Percentiles rank a stretch among this genome's conserved stretches.
Conservation (phyloP, 2,329 filamentous ascomycete species). For the Thermothelomyces thermophilus region DNA sequence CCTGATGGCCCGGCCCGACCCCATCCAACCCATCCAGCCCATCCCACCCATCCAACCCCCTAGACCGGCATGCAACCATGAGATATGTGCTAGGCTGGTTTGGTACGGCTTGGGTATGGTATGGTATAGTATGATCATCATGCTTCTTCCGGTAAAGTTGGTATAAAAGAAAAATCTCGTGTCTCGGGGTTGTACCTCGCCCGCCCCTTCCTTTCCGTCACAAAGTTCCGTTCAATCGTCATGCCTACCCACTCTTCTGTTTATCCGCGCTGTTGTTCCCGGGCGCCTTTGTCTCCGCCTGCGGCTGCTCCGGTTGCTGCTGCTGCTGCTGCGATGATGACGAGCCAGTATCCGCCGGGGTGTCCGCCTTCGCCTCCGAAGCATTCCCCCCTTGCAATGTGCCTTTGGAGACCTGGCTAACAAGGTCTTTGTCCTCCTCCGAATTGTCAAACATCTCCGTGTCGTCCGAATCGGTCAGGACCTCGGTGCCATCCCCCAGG, state of each 20-base stretch:
- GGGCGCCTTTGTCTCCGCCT: neutral
- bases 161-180: constrained; percentile 12
- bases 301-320: neutral
- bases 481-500: constrained; percentile 89
- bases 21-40: constrained; percentile 1
- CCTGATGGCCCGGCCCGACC: neutral
- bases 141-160: constrained; percentile 7
- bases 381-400: constrained; percentile 26
- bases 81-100: constrained; percentile 1
- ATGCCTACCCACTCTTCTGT: constrained; percentile 5
- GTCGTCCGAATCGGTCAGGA: constrained; percentile 81
- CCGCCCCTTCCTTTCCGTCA: neutral
- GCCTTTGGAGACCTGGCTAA: constrained; percentile 72
- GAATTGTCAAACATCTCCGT: constrained; percentile 87
- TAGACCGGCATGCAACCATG: neutral
- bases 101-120: constrained; percentile 2
- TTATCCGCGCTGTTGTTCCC: neutral
- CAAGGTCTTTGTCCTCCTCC: constrained; percentile 80
- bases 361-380: neutral
- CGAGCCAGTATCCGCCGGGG: neutral
- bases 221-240: neutral
- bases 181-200: constrained; percentile 2
- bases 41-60: neutral
- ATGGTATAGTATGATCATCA: constrained; percentile 11
- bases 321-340: constrained; percentile 2